Evolutionary conservation across 192 early-diverging fungal genomes (phyloP).

Genomic region (Obelidium mucronatum): DNA sequence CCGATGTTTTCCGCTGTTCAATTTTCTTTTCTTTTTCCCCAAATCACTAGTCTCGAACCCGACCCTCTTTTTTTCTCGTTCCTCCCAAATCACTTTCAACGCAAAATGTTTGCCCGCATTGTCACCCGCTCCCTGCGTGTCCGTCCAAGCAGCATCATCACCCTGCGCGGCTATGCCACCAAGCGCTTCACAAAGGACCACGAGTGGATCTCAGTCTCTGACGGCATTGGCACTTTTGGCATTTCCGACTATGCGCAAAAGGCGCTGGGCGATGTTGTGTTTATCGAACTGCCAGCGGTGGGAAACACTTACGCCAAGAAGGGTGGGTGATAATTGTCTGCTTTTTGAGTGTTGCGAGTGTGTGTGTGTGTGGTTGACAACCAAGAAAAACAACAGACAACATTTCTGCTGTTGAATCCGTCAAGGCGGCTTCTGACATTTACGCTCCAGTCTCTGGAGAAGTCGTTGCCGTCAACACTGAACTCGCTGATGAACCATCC

Average conservation of each 20-base stretch:
- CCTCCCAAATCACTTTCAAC: too few species aligned
- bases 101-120: too few species aligned
- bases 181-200: conserved; percentile 84
- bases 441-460: conserved; percentile 86
- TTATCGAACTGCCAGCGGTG: conserved; percentile 83
- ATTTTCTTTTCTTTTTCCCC: too few species aligned
- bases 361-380: background rate
- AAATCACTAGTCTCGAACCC: too few species aligned
- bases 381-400: conserved; percentile 47
- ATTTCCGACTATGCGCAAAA: conserved; percentile 92
- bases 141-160: too few species aligned
- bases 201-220: conserved; percentile 84
- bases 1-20: too few species aligned
- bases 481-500: conserved; percentile 70
- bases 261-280: conserved; percentile 94
- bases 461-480: conserved; percentile 79
- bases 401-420: conserved; percentile 90
- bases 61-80: too few species aligned
- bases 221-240: conserved; percentile 85
- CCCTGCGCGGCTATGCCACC: conserved; percentile 21
- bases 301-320: conserved; percentile 67
- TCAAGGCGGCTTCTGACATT: conserved; percentile 95
- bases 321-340: conserved; percentile 46
- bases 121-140: too few species aligned
- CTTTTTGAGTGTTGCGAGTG: background rate